Percentiles rank a stretch among this genome's conserved stretches.
Evolutionary conservation across 148 eudicot species (phyloP).

Genomic region (Fagopyrum homotropicum): DNA sequence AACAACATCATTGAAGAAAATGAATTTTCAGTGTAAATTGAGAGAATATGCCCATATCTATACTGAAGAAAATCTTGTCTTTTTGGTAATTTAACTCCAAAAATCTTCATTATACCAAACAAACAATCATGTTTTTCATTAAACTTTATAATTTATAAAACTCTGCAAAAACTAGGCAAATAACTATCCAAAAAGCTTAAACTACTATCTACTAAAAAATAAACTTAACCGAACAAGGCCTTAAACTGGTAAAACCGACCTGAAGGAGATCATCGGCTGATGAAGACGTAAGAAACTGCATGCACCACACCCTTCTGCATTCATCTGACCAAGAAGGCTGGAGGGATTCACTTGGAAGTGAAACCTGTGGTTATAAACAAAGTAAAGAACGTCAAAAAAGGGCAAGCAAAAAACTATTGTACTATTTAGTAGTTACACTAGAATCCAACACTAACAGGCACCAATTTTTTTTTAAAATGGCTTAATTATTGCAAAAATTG

Average conservation of each 20-base stretch:
- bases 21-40: neutral
- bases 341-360: constrained; percentile 62
- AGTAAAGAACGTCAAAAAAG: neutral
- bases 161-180: too few species aligned
- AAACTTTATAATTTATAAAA: too few species aligned
- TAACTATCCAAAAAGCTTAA: too few species aligned
- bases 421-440: neutral
- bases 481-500: neutral
- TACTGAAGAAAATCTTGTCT: neutral
- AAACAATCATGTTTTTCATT: too few species aligned
- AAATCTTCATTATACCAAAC: too few species aligned
- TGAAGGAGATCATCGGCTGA: constrained; percentile 72
- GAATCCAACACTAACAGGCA: too few species aligned
- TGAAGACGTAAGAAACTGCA: constrained; percentile 43
- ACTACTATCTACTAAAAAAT: too few species aligned
- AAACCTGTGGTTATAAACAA: constrained; percentile 35
- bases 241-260: constrained; percentile 29
- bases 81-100: too few species aligned
- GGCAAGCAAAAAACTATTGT: neutral
- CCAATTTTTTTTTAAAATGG: too few species aligned
- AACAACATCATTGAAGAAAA: neutral
- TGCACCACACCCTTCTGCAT: constrained; percentile 54
- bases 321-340: constrained; percentile 60
- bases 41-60: neutral
- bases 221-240: neutral